These are phyloP conservation scores for Chimonanthus salicifolius DNA, from an alignment of 164 flowering plant genomes.

Conservation along the genomic window DNA sequence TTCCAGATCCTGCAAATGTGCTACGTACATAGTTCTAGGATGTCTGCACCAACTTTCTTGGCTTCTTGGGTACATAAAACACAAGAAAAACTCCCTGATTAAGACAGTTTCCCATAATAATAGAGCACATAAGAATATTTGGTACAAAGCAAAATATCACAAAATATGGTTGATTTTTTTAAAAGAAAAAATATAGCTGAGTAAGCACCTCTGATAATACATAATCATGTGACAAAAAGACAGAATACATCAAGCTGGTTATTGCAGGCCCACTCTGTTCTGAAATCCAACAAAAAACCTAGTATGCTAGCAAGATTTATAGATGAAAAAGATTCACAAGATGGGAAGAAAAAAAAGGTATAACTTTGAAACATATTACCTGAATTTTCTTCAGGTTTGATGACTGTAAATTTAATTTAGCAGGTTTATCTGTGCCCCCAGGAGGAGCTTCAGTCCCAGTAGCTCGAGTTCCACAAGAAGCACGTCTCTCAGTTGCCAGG, in stretches of 20 bases:
- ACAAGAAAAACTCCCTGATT: not conserved
- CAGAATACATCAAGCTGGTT: not conserved
- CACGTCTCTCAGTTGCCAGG: constrained; percentile 79
- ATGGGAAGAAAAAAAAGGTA: not conserved
- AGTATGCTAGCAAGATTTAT: not conserved
- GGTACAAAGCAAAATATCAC: not conserved
- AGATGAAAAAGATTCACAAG: not conserved
- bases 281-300: too few species aligned
- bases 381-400: constrained; percentile 30
- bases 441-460: constrained; percentile 29
- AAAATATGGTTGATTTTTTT: too few species aligned
- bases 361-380: constrained; percentile 16
- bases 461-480: constrained; percentile 50
- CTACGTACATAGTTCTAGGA: not conserved
- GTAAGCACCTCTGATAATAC: not conserved
- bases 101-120: not conserved
- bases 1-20: not conserved
- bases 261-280: not conserved
- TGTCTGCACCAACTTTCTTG: not conserved
- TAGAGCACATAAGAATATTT: not conserved
- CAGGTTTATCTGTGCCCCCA: constrained; percentile 19
- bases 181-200: too few species aligned
- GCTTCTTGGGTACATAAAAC: not conserved
- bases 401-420: constrained; percentile 19
- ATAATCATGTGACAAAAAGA: not conserved